These are phyloP conservation scores for Scheffersomyces illinoinensis DNA, from an alignment of 1,139 yeast genomes.

Conservation along the genomic window DNA sequence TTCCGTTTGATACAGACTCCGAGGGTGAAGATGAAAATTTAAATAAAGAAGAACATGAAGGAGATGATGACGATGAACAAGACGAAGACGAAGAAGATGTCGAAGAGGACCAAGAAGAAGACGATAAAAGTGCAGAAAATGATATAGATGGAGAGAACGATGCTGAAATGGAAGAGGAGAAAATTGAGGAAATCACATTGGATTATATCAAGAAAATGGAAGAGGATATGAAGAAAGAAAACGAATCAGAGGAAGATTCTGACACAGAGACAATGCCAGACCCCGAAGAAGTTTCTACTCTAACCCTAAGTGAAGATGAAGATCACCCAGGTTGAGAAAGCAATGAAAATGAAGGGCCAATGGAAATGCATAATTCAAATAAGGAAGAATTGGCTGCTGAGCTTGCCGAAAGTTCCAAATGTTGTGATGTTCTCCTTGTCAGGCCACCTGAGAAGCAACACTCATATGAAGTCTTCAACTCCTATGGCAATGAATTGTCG, in stretches of 20 bases:
- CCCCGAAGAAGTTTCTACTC: conserved; percentile 24
- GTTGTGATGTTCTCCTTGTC: conserved; percentile 59
- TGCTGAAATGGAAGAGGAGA: conserved; percentile 10
- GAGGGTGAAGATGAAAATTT: conserved; percentile 25
- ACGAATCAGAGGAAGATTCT: conserved; percentile 18
- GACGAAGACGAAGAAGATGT: conserved; percentile 15
- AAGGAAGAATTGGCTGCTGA: conserved; percentile 30
- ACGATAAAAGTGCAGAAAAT: conserved; percentile 13
- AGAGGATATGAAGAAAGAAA: conserved; percentile 14
- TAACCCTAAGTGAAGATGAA: conserved; percentile 22
- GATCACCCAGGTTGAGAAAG: not conserved
- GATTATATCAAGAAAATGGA: conserved; percentile 37
- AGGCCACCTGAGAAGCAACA: conserved; percentile 41
- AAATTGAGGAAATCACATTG: conserved; percentile 33
- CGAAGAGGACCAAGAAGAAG: conserved; percentile 6
- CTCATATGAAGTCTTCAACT: conserved; percentile 63
- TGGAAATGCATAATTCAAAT: not conserved
- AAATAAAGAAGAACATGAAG: conserved; percentile 17
- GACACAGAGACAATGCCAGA: conserved; percentile 31
- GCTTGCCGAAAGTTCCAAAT: conserved; percentile 36
- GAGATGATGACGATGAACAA: conserved; percentile 14
- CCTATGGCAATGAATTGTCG: conserved; percentile 69
- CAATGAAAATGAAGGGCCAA: conserved; percentile 4
- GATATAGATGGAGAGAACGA: conserved; percentile 4
- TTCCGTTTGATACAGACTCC: conserved; percentile 15